Base-by-base conservation (phyloP, 192 early-diverging fungal species). In the Physocladia obscura region DNA sequence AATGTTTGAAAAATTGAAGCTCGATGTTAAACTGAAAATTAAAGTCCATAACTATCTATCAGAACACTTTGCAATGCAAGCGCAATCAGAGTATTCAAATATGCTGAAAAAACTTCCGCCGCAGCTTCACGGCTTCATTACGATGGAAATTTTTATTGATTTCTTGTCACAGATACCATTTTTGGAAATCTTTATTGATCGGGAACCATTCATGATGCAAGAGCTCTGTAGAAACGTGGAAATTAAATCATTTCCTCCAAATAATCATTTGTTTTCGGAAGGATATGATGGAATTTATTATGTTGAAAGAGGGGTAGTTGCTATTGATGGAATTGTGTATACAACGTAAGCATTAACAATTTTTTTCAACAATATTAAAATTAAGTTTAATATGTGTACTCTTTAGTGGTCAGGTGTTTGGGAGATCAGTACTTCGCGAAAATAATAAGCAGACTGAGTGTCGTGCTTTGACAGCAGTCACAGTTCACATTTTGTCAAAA, bases 211-310 rank as follows among this genome's bases (percentile, higher is more conserved):
- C 3, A 44, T 84, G 70, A 78, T 75, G 19, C 82, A 84, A 51
- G 82, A 84, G 36, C 62, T 84, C 19, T 84, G 82, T 62, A 26
- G 77, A 50, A 64, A 61, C 15, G 76, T 84, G 49, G 67, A 79
- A 56, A 84, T 79, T 40, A 29, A 40, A 27, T 68, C 73, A 19
- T 60, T 72, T 34, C 59, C 77, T 21, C 40, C 75, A 1, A 84
- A 84, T 54, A 77, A 52, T 19, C 73, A 76, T 51, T 11, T 84
- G 3, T 84, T 80, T 61, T 72, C 74, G 6, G 75, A 84, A 31
- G 82, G 82, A 29, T 78, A 75, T 39, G 79, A 84, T 39, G 82
- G 82, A n/a, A 76, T 84, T 37, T 84, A 84, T 52, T 76, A 50
- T 32, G 29, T 84, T 5, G 79, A 84, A 48, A 62, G 78, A 31